Conservation (phyloP, 192 early-diverging fungal genomes). For the Rhizophagus clarus region DNA sequence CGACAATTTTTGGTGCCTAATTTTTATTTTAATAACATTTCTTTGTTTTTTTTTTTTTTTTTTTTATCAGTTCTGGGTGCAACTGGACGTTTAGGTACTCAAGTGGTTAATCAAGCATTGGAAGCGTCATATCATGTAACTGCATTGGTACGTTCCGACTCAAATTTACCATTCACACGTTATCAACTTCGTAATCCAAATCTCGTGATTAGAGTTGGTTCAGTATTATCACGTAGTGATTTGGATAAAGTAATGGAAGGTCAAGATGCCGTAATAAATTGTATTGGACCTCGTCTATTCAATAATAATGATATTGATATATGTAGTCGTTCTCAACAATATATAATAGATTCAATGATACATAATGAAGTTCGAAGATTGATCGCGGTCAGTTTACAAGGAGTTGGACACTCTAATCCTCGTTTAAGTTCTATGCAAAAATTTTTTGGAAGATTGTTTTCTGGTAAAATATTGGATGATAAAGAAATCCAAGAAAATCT, state of each 20-base stretch:
- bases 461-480: conserved; percentile 43
- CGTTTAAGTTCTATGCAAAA: conserved; percentile 9
- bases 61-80: conserved; percentile 41
- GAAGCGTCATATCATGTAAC: conserved; percentile 45
- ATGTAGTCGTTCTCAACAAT: neutral
- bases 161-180: conserved; percentile 33
- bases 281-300: conserved; percentile 36
- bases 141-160: conserved; percentile 41
- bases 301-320: neutral
- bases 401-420: neutral
- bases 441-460: conserved; percentile 28
- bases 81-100: conserved; percentile 37
- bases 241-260: conserved; percentile 43
- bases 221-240: conserved; percentile 37
- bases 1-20: no score
- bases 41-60: neutral
- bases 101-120: conserved; percentile 42
- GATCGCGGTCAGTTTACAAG: conserved; percentile 33
- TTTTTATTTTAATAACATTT: neutral
- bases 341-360: conserved; percentile 7
- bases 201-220: conserved; percentile 41
- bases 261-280: conserved; percentile 46
- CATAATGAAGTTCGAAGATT: conserved; percentile 36
- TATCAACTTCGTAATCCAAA: conserved; percentile 43
- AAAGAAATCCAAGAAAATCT: conserved; percentile 44